Evolutionary conservation across 2,329 filamentous ascomycete species (phyloP), one percentile per base, ranked within the genome.

Genomic region (Apiospora arundinis): DNA sequence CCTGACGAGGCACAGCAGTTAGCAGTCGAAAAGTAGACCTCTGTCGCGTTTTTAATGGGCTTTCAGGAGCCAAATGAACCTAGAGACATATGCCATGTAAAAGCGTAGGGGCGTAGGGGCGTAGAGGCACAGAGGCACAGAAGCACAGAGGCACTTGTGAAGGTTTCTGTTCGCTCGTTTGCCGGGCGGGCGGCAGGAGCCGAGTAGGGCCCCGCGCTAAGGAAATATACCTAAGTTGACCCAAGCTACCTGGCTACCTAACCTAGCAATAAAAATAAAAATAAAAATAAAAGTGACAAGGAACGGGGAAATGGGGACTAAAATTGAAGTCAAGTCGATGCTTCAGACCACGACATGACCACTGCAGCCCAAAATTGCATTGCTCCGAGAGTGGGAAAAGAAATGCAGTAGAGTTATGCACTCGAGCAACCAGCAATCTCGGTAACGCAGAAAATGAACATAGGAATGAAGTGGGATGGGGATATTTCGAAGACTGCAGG

Each of bases 151-250:
- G 21, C 56, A 63, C 56, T 32, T n/a, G 56, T 63, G 56, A 63
- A 40, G 56, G 56, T 63, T 40, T 63, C 56, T 32, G 56, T 40
- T 63, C 21, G 56, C 32, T 63, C 56, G 56, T 63, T 40, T 63
- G 56, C 49, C 56, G 56, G 56, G 21, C 56, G 56, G 56, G 56
- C 56, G 56, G 56, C 56, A 63, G 21, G 56, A 63, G 56, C 56
- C 56, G 56, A 63, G 12, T 40, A 63, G 56, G 32, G 32, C 56
- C 56, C 56, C 56, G 56, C 56, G 56, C 56, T 63, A 63, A 42
- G 40, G 42, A 16, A 45, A 16, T 45, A 45, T 45, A 45, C 42
- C n/a, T n/a, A n/a, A n/a, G n/a, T n/a, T n/a, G n/a, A n/a, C n/a
- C n/a, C n/a, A n/a, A n/a, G n/a, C n/a, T n/a, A n/a, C n/a, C n/a